phyloP scores from a whole-genome alignment of 257 asterid genomes.

The Linaria vulgaris region DNA sequence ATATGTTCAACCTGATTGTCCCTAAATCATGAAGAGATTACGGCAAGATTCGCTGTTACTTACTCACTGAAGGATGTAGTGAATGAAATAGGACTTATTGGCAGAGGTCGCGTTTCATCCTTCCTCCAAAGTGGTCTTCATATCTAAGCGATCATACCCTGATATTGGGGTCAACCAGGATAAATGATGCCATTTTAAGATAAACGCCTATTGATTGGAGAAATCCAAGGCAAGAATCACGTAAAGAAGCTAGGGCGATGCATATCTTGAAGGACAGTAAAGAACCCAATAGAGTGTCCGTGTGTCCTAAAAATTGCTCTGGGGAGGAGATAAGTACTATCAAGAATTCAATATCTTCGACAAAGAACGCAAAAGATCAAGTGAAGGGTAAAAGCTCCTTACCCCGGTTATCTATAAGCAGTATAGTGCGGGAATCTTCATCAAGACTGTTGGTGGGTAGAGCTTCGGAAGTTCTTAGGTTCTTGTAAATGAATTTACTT shows the following conservation, averaged over 20 bases:
- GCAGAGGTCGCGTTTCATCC: constrained; percentile 56
- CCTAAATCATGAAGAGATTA: constrained; percentile 74
- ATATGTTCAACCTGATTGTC: constrained; percentile 45
- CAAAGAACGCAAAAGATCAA: constrained; percentile 36
- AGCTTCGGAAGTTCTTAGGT: constrained; percentile 57
- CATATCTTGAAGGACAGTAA: constrained; percentile 25
- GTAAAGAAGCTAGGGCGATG: constrained; percentile 30
- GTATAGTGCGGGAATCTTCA: constrained; percentile 55
- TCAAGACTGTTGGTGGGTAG: constrained; percentile 61
- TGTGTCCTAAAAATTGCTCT: constrained; percentile 32
- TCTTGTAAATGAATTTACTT: constrained; percentile 70
- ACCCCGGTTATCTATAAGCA: constrained; percentile 41
- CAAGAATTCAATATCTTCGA: constrained; percentile 39
- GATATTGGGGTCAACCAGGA: constrained; percentile 32
- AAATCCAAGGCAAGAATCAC: constrained; percentile 29
- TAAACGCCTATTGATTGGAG: constrained; percentile 31
- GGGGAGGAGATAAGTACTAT: constrained; percentile 33
- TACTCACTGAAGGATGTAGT: constrained; percentile 66
- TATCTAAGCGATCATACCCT: constrained; percentile 48
- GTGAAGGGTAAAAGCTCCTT: constrained; percentile 39
- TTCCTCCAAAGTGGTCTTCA: constrained; percentile 42
- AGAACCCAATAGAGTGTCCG: constrained; percentile 27
- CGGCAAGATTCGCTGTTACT: constrained; percentile 58
- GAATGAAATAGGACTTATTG: constrained; percentile 64
- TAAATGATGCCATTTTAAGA: constrained; percentile 32